Evolutionary conservation across 73 alveolate species (phyloP).

Genomic region (Blepharisma stoltei): DNA sequence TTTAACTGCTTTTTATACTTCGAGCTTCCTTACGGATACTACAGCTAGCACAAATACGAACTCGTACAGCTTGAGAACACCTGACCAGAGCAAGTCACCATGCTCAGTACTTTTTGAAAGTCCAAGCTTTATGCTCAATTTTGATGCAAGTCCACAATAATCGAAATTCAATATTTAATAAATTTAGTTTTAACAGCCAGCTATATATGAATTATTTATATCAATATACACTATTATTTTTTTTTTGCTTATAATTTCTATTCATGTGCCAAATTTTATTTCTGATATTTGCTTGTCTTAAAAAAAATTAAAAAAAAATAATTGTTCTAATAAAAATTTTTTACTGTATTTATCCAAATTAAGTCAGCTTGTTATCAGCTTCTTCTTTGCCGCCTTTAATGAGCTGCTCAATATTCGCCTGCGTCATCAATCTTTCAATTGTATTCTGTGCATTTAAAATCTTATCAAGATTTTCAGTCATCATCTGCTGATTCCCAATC

Average conservation of each 20-base stretch:
- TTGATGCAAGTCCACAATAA: background rate
- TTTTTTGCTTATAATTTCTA: too few relatives aligned
- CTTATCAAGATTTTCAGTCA: background rate
- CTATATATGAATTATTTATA: too few relatives aligned
- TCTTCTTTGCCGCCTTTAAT: background rate
- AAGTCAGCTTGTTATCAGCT: too few relatives aligned
- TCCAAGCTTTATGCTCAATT: constrained; percentile 18
- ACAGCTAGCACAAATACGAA: background rate
- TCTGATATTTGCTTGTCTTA: too few relatives aligned
- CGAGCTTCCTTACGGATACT: background rate
- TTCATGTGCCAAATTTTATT: too few relatives aligned
- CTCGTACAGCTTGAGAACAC: background rate
- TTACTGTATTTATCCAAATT: too few relatives aligned
- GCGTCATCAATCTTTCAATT: background rate
- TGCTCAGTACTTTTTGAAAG: background rate
- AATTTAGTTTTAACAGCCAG: too few relatives aligned
- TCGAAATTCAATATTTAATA: too few relatives aligned
- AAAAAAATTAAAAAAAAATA: too few relatives aligned
- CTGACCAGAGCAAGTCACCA: background rate
- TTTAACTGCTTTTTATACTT: background rate
- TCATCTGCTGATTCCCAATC: background rate
- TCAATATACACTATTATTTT: too few relatives aligned
- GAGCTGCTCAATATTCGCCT: background rate
- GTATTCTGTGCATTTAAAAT: background rate
- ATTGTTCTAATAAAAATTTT: too few relatives aligned